A percentile compares a stretch with the other conserved stretches of the same genome.
phyloP scores from a whole-genome alignment of 176 grass and related monocot species.

The Panicum miliaceum region DNA sequence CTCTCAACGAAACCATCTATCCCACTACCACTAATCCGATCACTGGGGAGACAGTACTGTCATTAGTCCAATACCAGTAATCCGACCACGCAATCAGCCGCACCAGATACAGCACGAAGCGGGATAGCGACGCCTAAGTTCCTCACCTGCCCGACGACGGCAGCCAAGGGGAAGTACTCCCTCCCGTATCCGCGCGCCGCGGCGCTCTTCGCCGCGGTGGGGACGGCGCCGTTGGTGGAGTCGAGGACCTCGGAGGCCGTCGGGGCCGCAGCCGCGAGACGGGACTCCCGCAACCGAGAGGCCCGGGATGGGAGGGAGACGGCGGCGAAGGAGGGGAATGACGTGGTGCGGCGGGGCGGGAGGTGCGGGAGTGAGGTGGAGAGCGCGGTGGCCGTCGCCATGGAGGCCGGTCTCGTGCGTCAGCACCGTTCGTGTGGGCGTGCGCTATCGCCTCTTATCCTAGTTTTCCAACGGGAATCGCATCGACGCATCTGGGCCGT shows the following conservation, averaged over 20 bases:
- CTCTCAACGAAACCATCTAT: slow-evolving; percentile 9
- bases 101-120: not conserved
- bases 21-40: not conserved
- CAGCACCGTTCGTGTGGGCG: slow-evolving; percentile 3
- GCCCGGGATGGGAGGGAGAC: not conserved
- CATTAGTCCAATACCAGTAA: too few species aligned
- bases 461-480: slow-evolving; percentile 31
- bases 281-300: slow-evolving; percentile 11
- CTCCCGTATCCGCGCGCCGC: slow-evolving; percentile 55
- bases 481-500: slow-evolving; percentile 39
- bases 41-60: not conserved
- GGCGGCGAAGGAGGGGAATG: not conserved
- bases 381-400: slow-evolving; percentile 70
- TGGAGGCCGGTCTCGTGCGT: slow-evolving; percentile 12
- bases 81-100: not conserved
- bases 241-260: slow-evolving; percentile 56
- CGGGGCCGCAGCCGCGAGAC: slow-evolving; percentile 56
- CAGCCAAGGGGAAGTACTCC: slow-evolving; percentile 92
- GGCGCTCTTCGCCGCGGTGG: slow-evolving; percentile 31
- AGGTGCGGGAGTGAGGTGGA: slow-evolving; percentile 55
- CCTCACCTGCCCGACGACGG: slow-evolving; percentile 86
- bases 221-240: slow-evolving; percentile 67
- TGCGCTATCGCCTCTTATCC: slow-evolving; percentile 50
- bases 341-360: slow-evolving; percentile 28
- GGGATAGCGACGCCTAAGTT: not conserved